Base-by-base conservation (phyloP, 2,329 filamentous ascomycete species). In the Paracoccidioides lutzii region DNA sequence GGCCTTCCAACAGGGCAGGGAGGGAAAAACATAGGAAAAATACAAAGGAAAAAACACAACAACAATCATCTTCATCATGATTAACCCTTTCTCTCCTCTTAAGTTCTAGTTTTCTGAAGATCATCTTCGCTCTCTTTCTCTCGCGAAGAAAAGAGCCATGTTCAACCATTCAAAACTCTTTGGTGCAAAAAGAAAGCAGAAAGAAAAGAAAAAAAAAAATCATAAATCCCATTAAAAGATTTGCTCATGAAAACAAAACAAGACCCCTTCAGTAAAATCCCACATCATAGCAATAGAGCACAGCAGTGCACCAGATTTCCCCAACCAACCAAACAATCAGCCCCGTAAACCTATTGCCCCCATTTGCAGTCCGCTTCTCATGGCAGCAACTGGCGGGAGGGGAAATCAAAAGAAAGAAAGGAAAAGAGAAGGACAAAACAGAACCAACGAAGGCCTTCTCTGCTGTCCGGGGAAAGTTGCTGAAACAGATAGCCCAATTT, bases 1-100 rank as follows among this genome's bases (percentile, higher is more conserved):
- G 12, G 2, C 37, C 12, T 8, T 38, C 37, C 37, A 38, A 38
- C 64, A 62, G 54, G 63, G 65, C 65, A 67, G 55, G 55, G 52
- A 53, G 30, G 33, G 38, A 28, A 54, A 60, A 57, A 61, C 62
- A 54, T 53, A 55, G 54, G 55, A 53, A 56, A 4, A 60, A 57
- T 61, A 59, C 52, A 57, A 57, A 59, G 53, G 54, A 35, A 48
- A 50, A 37, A 48, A 61, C 22, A 22, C 22, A 22, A 22, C 22
- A 22, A 22, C 22, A 22, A 22, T 22, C 22, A 22, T 22, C 22
- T 22, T 22, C 22, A 22, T 7, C 46, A 37, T 28, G 33, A 15
- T 9, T 49, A 14, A n/a, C n/a, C 7, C 9, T 32, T 32, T 8
- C 32, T 22, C n/a, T n/a, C 3, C 12, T n/a, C 30, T 9, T 50